Base-by-base conservation (phyloP, 345 rosid genomes). In the Ceriops zippeliana region DNA sequence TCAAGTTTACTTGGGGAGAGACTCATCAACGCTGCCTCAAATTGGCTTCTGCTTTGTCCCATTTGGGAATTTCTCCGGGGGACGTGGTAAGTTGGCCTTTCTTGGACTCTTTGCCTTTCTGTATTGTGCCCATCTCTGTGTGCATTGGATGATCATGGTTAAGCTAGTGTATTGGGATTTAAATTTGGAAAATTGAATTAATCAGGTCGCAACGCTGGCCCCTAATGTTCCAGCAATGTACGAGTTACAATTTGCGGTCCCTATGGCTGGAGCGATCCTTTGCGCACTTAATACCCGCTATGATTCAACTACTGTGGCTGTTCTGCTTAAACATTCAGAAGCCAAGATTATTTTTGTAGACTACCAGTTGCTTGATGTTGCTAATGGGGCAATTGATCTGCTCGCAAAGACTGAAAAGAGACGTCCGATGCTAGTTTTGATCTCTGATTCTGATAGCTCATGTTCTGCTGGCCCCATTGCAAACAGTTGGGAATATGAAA, bases 191-290 rank as follows among this genome's bases (percentile, higher is more conserved):
- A 34, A 31, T 38, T 4, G 24, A 53, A 1, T 53, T 22, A 26
- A 15, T 16, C 81, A 88, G 98, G 89, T 91, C 66, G 89, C 92
- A 5, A 76, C 75, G 21, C 70, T 92, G 62, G 84, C 89, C 6
- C 88, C 88, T 3, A 86, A 89, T 71, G 87, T 92, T 74, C 93
- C 88, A 21, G 93, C 96, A 11, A 85, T 84, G 87, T 82, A 82
- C 30, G 98, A 92, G 84, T 88, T 89, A 60, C 96, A 89, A 75
- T 91, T 91, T 51, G 90, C 88, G 1, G 96, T 85, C 42, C 97
- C 93, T 30, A 91, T 89, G 93, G 86, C 87, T 2, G 93, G 96
- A 51, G 87, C 85, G 8, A 68, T 92, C 58, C 87, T 90, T 28
- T 92, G 96, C 57, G 67, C 95, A 0, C 93, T 92, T 35, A 92